Conservation (phyloP, 148 eudicot genomes). For the Camellia japonica region DNA sequence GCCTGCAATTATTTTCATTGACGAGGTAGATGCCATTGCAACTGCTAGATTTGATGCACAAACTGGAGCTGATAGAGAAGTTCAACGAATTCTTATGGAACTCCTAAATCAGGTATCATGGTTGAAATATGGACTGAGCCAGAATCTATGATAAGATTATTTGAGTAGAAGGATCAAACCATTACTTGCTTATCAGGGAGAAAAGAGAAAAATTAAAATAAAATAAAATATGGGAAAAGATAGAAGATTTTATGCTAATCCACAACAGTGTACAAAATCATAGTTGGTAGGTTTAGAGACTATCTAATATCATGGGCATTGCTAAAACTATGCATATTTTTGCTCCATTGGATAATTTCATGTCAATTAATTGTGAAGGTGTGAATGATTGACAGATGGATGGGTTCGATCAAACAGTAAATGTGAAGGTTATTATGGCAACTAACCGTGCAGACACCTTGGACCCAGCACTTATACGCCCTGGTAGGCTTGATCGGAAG, state of each 20-base stretch:
- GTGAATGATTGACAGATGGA: constrained; percentile 55
- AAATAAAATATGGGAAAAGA: no score
- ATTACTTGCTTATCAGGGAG: neutral
- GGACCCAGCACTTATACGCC: constrained; percentile 85
- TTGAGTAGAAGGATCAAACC: neutral
- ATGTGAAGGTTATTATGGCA: constrained; percentile 92
- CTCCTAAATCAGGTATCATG: constrained; percentile 76
- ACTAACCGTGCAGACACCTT: constrained; percentile 85
- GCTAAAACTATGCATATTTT: neutral
- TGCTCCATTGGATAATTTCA: neutral
- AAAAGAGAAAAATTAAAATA: neutral
- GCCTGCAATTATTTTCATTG: constrained; percentile 91
- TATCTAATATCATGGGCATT: neutral
- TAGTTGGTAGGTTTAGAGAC: neutral
- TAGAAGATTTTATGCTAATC: no score
- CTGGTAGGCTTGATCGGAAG: constrained; percentile 86
- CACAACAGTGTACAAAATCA: no score
- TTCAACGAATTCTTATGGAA: constrained; percentile 93
- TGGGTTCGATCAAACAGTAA: constrained; percentile 90
- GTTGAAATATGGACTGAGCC: neutral
- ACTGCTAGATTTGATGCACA: constrained; percentile 99
- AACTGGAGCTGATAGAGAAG: constrained; percentile 99
- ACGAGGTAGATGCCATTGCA: constrained; percentile 94
- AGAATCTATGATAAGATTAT: neutral
- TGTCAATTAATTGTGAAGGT: neutral